Base-by-base conservation (phyloP, 495 filamentous ascomycete genomes). In the Tetracladium setigerum region DNA sequence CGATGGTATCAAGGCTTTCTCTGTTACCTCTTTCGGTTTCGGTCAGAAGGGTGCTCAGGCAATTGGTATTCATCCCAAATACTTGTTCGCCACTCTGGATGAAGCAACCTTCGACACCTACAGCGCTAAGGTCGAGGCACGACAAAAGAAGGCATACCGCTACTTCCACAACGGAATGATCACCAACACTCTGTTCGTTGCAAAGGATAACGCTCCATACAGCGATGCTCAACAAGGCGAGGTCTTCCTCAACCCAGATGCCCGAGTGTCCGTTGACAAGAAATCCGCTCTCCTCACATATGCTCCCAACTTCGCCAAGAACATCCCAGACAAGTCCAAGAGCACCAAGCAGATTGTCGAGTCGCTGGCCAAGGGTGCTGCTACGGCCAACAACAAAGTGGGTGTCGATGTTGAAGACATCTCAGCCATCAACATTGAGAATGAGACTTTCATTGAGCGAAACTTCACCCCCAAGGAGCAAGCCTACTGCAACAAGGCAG, bases 31-130 rank as follows among this genome's bases (percentile, higher is more conserved):
- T 1, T 99, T 99, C 68, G 92, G 92, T 67, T 99, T 99, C 72
- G 92, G 92, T 49, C 92, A 99, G 67, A 97, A 97, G 79, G 92
- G 92, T 59, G 89, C 92, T 41, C 94, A 97, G 69, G 90, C 84
- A 38, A 89, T 99, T 62, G 94, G 91, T 68, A 85, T 99, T 43
- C 91, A 97, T 64, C 87, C 92, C 47, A 89, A 83, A 65, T 99
- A 97, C 64, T 81, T 99, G 46, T 99, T 83, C 61, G 92, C 94
- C 24, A 82, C 85, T n/a, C 86, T 99, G 30, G 89, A 96, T 65
- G 76, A 86, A 66, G 70, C 83, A 22, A 84, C 89, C 40, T 97
- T 84, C 67, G 64, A 81, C 38, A 70, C 76, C 39, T 99, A 99
- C 76, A 83, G 82, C 61, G 67, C 69, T 57, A 97, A 94, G 73